Percentiles rank a stretch among this genome's conserved stretches.
These are phyloP conservation scores for Aspergillus cejpii DNA, from an alignment of 2,329 filamentous ascomycete genomes.

Conservation along the genomic window DNA sequence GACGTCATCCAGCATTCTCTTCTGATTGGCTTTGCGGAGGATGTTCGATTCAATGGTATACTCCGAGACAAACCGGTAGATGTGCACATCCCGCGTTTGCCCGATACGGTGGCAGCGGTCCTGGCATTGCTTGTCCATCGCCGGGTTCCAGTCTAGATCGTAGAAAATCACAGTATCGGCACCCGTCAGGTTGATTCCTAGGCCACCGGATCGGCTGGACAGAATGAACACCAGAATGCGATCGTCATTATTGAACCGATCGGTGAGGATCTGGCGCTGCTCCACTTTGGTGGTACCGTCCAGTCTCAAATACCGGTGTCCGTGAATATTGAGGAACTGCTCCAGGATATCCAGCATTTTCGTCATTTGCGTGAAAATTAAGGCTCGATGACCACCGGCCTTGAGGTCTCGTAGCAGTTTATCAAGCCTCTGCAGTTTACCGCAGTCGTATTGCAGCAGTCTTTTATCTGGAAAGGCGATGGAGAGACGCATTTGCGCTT, in stretches of 20 bases:
- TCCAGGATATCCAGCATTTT: slow-evolving; percentile 96
- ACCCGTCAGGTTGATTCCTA: slow-evolving; percentile 94
- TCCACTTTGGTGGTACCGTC: slow-evolving; percentile 97
- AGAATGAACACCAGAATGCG: slow-evolving; percentile 93
- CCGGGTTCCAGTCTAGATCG: slow-evolving; percentile 98
- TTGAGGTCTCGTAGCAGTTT: slow-evolving; percentile 79
- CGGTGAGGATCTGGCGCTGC: slow-evolving; percentile 87
- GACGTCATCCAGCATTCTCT: slow-evolving; percentile 94
- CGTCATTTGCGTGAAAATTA: slow-evolving; percentile 99
- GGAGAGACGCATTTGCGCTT: slow-evolving; percentile 81
- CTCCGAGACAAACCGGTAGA: slow-evolving; percentile 88
- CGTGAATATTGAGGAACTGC: slow-evolving; percentile 95
- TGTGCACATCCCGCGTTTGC: slow-evolving; percentile 94
- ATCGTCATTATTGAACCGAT: slow-evolving; percentile 91
- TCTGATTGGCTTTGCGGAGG: slow-evolving; percentile 90
- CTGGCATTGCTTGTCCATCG: slow-evolving; percentile 99
- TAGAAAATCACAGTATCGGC: slow-evolving; percentile 99
- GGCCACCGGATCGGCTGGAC: slow-evolving; percentile 84
- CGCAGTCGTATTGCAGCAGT: slow-evolving; percentile 94
- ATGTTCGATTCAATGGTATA: slow-evolving; percentile 98
- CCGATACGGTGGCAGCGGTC: slow-evolving; percentile 96
- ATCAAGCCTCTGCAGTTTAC: slow-evolving; percentile 87
- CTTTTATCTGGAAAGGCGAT: slow-evolving; percentile 97
- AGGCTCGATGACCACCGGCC: slow-evolving; percentile 79
- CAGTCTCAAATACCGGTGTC: slow-evolving; percentile 89